Evolutionary conservation across 2,329 filamentous ascomycete species (phyloP).

Genomic region (Diaporthe batatas): DNA sequence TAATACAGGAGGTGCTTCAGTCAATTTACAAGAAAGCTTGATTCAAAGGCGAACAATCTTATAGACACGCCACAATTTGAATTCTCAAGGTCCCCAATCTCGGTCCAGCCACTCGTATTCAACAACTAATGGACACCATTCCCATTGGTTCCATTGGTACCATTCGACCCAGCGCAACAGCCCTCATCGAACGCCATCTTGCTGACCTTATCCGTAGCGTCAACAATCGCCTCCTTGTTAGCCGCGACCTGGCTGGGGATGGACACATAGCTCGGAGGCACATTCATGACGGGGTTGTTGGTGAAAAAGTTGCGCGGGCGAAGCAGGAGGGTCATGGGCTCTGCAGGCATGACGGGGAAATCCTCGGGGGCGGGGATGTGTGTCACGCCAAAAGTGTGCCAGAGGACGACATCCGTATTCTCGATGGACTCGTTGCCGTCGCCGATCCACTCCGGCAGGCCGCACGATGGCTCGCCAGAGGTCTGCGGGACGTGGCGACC

Average conservation of each 20-base stretch:
- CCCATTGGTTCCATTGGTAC: slow-evolving; percentile 24
- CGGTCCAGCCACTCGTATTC: not conserved
- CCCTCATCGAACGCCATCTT: slow-evolving; percentile 50
- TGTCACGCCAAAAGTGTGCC: slow-evolving; percentile 93
- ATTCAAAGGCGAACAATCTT: no score
- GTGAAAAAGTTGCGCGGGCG: slow-evolving; percentile 87
- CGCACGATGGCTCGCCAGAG: slow-evolving; percentile 80
- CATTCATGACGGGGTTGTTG: slow-evolving; percentile 83
- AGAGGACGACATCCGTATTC: slow-evolving; percentile 88
- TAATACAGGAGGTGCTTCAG: not conserved
- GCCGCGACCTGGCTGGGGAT: slow-evolving; percentile 77
- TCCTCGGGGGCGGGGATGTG: slow-evolving; percentile 93
- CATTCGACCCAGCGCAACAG: slow-evolving; percentile 40
- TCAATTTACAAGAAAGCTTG: not conserved
- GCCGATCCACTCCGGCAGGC: slow-evolving; percentile 82
- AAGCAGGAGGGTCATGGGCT: slow-evolving; percentile 85
- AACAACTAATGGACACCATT: not conserved
- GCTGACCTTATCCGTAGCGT: slow-evolving; percentile 63
- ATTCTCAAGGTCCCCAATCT: not conserved
- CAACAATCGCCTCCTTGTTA: slow-evolving; percentile 58
- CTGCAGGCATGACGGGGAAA: slow-evolving; percentile 91
- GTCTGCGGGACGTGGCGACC: slow-evolving; percentile 91
- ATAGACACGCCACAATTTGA: not conserved
- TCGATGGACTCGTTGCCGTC: slow-evolving; percentile 77
- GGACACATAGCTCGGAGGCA: slow-evolving; percentile 80